Evolutionary conservation across 1,284 basidiomycete species (phyloP).

Genomic region (Caloboletus firmus): DNA sequence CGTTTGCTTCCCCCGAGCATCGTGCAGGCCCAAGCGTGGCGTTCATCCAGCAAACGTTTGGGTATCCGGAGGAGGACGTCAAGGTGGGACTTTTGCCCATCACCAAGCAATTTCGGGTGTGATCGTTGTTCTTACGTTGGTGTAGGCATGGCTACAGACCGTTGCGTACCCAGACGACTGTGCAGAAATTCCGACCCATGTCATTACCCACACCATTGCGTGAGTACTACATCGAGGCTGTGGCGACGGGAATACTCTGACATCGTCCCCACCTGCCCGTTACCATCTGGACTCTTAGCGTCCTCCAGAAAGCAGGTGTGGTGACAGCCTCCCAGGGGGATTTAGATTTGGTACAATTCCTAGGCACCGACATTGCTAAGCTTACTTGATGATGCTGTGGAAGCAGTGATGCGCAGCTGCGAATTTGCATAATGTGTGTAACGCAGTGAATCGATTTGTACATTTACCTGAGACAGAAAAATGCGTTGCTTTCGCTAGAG

Average conservation of each 20-base stretch:
- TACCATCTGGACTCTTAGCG: constrained; percentile 4
- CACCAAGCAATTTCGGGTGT: neutral
- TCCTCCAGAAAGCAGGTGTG: constrained; percentile 30
- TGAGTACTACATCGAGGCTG: constrained; percentile 35
- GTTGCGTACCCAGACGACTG: constrained; percentile 76
- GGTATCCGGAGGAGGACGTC: constrained; percentile 79
- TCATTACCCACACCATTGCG: constrained; percentile 72
- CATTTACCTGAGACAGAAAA: neutral
- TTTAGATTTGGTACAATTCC: constrained; percentile 19
- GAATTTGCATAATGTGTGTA: neutral
- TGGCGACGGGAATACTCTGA: neutral
- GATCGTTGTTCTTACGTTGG: neutral
- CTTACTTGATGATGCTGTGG: constrained; percentile 15
- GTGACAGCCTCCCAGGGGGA: constrained; percentile 17
- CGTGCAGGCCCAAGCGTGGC: constrained; percentile 65
- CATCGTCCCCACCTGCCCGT: neutral
- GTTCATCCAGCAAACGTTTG: constrained; percentile 78
- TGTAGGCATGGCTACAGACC: constrained; percentile 76
- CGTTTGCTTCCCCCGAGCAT: constrained; percentile 65
- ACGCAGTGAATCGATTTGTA: neutral
- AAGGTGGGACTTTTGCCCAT: constrained; percentile 41
- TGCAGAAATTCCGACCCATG: constrained; percentile 56
- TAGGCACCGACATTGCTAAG: constrained; percentile 16
- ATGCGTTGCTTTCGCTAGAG: constrained; percentile 3
- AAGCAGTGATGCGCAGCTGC: neutral